A percentile compares a stretch with the other conserved stretches of the same genome.
Evolutionary conservation across 148 eudicot genomes (phyloP).

Genomic region (Nepenthes gracilis): DNA sequence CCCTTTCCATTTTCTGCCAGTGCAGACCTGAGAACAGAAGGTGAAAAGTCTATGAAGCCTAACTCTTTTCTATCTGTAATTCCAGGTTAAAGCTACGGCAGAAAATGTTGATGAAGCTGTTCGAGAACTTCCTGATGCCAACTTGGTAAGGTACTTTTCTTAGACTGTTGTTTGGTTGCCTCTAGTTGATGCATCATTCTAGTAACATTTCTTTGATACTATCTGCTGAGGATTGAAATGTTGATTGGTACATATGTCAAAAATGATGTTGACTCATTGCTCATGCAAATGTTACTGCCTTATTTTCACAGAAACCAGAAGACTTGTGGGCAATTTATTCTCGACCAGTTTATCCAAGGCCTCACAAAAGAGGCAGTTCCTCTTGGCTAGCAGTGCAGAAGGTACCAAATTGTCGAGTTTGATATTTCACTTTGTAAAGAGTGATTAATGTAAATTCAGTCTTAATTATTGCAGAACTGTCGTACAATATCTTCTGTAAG

Average conservation of each 20-base stretch:
- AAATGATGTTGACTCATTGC: too few relatives aligned
- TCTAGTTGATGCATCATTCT: slow-evolving; percentile 2
- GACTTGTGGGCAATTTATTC: slow-evolving; percentile 96
- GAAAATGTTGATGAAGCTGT: slow-evolving; percentile 96
- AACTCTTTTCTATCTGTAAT: background rate
- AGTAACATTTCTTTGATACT: background rate
- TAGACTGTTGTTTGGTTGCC: slow-evolving; percentile 17
- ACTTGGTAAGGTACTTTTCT: slow-evolving; percentile 89
- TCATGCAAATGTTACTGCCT: background rate
- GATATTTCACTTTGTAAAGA: background rate
- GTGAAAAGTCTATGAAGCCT: background rate
- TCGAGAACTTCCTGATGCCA: slow-evolving; percentile 99
- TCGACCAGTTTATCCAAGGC: slow-evolving; percentile 66
- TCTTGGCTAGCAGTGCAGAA: slow-evolving; percentile 83
- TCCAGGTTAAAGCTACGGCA: slow-evolving; percentile 94
- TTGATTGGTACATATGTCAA: too few relatives aligned
- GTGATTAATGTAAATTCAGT: background rate
- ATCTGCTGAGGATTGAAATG: too few relatives aligned
- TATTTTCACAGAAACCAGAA: slow-evolving; percentile 74
- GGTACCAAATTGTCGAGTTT: slow-evolving; percentile 30
- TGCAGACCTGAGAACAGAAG: too few relatives aligned
- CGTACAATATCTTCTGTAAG: background rate
- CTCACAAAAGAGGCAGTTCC: slow-evolving; percentile 65
- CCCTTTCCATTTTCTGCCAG: background rate
- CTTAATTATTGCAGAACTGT: background rate